Percentiles rank a stretch among this genome's conserved stretches.
These are phyloP conservation scores for Tulasnella sp. DNA, from an alignment of 768 basidiomycete genomes.

Conservation along the genomic window DNA sequence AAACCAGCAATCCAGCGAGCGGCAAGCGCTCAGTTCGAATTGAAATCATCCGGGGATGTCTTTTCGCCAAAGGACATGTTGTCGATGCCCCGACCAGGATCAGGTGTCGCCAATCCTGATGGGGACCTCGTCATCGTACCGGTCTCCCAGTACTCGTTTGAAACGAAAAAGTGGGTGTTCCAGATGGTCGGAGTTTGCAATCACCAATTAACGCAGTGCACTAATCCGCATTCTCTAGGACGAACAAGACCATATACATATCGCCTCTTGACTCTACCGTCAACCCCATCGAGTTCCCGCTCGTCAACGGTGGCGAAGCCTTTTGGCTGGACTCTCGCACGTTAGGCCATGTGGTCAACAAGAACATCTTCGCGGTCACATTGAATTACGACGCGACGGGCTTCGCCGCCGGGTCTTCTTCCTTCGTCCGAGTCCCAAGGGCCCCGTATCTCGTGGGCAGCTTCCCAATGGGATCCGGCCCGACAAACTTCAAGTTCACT, in stretches of 20 bases:
- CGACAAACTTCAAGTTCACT: conserved; percentile 63
- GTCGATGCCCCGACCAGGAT: conserved; percentile 61
- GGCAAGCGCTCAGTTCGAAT: conserved; percentile 42
- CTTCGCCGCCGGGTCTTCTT: conserved; percentile 41
- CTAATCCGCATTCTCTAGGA: conserved; percentile 45
- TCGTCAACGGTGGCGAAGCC: conserved; percentile 62
- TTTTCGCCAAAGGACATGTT: conserved; percentile 73
- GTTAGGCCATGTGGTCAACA: conserved; percentile 59
- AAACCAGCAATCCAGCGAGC: conserved; percentile 6
- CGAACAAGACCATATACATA: conserved; percentile 64
- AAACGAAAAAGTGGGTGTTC: conserved; percentile 64
- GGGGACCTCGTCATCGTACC: conserved; percentile 68
- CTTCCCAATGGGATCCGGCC: conserved; percentile 19
- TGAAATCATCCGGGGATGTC: conserved; percentile 56
- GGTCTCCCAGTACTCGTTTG: conserved; percentile 64
- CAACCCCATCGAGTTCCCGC: conserved; percentile 52
- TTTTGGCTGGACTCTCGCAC: conserved; percentile 76
- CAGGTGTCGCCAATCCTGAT: conserved; percentile 59
- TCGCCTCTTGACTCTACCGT: conserved; percentile 53
- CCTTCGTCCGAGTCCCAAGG: conserved; percentile 55
- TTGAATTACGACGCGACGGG: conserved; percentile 44
- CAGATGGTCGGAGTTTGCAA: neutral
- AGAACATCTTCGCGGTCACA: conserved; percentile 59
- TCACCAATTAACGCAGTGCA: neutral
- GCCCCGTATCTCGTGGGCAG: conserved; percentile 49